These are phyloP conservation scores for Paraurostyla sp. DNA, from an alignment of 73 alveolate genomes.

Conservation along the genomic window DNA sequence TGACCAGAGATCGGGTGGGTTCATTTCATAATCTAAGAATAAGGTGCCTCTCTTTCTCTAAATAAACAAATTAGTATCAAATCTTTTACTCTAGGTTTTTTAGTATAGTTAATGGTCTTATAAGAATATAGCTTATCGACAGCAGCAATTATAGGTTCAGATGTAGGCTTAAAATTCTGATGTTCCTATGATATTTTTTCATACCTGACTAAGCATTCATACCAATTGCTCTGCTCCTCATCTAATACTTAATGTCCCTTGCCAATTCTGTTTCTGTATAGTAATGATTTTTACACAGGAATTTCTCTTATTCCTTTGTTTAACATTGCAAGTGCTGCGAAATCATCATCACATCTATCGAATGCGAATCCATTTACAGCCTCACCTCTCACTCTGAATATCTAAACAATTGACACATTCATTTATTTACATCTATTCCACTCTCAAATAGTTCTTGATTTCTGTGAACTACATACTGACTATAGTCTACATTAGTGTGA, in stretches of 20 bases:
- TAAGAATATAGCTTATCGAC: constrained; percentile 22
- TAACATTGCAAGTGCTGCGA: constrained; percentile 41
- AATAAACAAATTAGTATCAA: not conserved
- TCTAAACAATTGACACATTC: not conserved
- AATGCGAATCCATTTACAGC: constrained; percentile 55
- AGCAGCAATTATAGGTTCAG: constrained; percentile 33
- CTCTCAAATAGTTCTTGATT: constrained; percentile 40
- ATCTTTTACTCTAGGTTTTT: not conserved
- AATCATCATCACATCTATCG: constrained; percentile 62
- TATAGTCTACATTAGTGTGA: constrained; percentile 53
- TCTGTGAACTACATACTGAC: constrained; percentile 2
- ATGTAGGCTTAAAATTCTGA: not conserved
- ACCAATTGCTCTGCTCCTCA: constrained; percentile 70
- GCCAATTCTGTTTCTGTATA: constrained; percentile 44
- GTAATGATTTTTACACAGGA: constrained; percentile 35
- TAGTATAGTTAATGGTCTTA: constrained; percentile 65
- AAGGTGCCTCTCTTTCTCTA: constrained; percentile 53
- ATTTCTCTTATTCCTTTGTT: constrained; percentile 74
- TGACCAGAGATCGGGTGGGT: constrained; percentile 72
- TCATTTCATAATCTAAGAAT: constrained; percentile 52
- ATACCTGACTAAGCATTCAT: constrained; percentile 69
- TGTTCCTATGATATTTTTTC: constrained; percentile 32
- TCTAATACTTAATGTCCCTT: constrained; percentile 58
- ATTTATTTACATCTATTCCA: constrained; percentile 66
- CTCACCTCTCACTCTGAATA: constrained; percentile 59